Evolutionary conservation across 176 grass and related monocot species (phyloP), one percentile per base, ranked within the genome.

Genomic region (Panicum miliaceum): DNA sequence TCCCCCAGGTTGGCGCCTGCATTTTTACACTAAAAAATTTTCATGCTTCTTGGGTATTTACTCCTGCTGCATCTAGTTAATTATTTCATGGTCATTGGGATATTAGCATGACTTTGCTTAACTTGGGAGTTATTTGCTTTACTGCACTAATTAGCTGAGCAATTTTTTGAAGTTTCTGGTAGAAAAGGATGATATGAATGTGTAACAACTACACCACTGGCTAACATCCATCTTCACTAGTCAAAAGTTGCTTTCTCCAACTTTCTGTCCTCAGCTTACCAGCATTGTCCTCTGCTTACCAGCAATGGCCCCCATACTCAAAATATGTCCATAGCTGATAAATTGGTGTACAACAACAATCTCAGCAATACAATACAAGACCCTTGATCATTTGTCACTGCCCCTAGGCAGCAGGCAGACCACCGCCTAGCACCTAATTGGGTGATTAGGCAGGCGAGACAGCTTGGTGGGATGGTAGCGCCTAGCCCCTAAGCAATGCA

Each of bases 1-100:
- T 35, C 91, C 94, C 34, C 94, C 89, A 84, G 94, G 94, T 93
- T 86, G 72, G 36, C 12, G 36, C 66, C 22, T 71, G 51, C 15
- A 48, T 76, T 64, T 64, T 82, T 81, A 72, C 40, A 27, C 35
- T 64, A 2, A 26, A 85, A 2, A 4, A n/a, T 43, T 68, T 36
- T 16, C 43, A 64, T 57, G 47, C 64, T 66, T 29, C 53, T 71
- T 57, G 12, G 32, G 65, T 61, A 73, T 48, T 48, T 71, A 68
- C 57, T 65, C 29, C 75, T 50, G 59, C 37, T 23, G 5, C 23
- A 41, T 73, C 65, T 72, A 32, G n/a, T 60, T 74, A 79, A 58
- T 67, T 68, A 43, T 48, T 56, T 22, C 58, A 41, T 52, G 22
- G 40, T 90, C 32, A 68, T 81, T 81, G n/a, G n/a, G 70, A 23